Percentiles rank a stretch among this genome's conserved stretches.
phyloP scores from a whole-genome alignment of 2,329 filamentous ascomycete species.

The Orbilia ellipsospora region DNA sequence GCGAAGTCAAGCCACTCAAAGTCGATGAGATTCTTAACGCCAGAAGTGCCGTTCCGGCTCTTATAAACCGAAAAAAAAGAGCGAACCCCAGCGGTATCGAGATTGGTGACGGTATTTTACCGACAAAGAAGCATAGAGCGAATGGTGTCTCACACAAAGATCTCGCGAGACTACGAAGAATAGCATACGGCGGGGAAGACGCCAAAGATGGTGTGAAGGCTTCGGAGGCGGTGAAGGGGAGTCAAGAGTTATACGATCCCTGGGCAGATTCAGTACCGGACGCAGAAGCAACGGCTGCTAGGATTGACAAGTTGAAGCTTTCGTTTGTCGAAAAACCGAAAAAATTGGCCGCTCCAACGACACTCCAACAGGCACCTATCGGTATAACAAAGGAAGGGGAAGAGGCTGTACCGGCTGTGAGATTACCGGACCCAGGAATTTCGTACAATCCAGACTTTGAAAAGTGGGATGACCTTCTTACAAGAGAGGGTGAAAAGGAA shows the following conservation, averaged over 20 bases:
- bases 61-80: slow-evolving; percentile 79
- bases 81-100: slow-evolving; percentile 63
- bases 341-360: slow-evolving; percentile 76
- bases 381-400: slow-evolving; percentile 87
- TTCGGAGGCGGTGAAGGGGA: slow-evolving; percentile 61
- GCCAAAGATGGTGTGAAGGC: slow-evolving; percentile 65
- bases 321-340: slow-evolving; percentile 74
- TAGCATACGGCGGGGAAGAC: slow-evolving; percentile 77
- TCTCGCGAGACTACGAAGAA: slow-evolving; percentile 77
- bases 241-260: slow-evolving; percentile 77
- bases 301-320: slow-evolving; percentile 65
- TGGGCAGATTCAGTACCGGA: slow-evolving; percentile 72
- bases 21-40: slow-evolving; percentile 90
- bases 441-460: slow-evolving; percentile 92
- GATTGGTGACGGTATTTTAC: slow-evolving; percentile 73
- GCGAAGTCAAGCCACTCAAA: slow-evolving; percentile 81
- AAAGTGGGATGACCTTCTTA: slow-evolving; percentile 83
- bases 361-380: slow-evolving; percentile 79
- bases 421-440: slow-evolving; percentile 80
- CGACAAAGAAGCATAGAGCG: slow-evolving; percentile 78
- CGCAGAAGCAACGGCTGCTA: slow-evolving; percentile 59
- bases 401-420: slow-evolving; percentile 76
- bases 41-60: slow-evolving; percentile 82
- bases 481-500: slow-evolving; percentile 71
- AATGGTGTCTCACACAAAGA: slow-evolving; percentile 88